Percentiles rank a stretch among this genome's conserved stretches.
phyloP scores from a whole-genome alignment of 2,329 filamentous ascomycete species.

The Leptographium procerum region DNA sequence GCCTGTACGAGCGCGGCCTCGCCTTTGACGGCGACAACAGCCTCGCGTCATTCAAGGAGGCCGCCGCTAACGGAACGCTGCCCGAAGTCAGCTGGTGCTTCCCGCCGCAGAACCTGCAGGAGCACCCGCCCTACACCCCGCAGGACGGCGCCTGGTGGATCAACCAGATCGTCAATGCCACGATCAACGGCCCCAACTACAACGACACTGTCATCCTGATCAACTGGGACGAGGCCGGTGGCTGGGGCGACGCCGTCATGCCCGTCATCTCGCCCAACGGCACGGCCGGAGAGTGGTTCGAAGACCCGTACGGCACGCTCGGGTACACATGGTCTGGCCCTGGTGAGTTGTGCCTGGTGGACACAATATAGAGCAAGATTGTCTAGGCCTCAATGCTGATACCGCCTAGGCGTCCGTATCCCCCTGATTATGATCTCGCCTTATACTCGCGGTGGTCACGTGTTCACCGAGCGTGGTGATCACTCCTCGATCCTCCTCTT shows the following conservation, averaged over 20 bases:
- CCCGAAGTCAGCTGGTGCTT: constrained; percentile 41
- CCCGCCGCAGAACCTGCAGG: constrained; percentile 37
- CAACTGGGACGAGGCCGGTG: constrained; percentile 41
- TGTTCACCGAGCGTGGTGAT: constrained; percentile 42
- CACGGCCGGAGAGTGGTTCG: constrained; percentile 39
- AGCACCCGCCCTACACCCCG: constrained; percentile 41
- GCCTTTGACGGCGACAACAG: constrained; percentile 27
- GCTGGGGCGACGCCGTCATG: constrained; percentile 43
- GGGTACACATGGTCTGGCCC: constrained; percentile 24
- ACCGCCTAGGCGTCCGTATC: constrained; percentile 29
- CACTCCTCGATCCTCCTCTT: constrained; percentile 45
- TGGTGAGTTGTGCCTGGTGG: too few relatives aligned
- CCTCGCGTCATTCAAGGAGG: constrained; percentile 36
- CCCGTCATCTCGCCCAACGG: constrained; percentile 36
- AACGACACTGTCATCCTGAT: constrained; percentile 36
- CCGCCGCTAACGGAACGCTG: constrained; percentile 37
- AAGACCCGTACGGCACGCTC: constrained; percentile 28
- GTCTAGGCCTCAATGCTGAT: background rate
- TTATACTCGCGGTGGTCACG: constrained; percentile 40
- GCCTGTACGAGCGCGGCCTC: constrained; percentile 33
- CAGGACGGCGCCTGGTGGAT: constrained; percentile 45
- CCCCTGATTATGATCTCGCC: constrained; percentile 45
- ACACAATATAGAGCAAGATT: too few relatives aligned
- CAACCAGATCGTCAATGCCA: constrained; percentile 38
- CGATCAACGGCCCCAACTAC: constrained; percentile 35